Evolutionary conservation across 2,329 filamentous ascomycete genomes (phyloP).

Genomic region (Knoxdaviesia proteae): DNA sequence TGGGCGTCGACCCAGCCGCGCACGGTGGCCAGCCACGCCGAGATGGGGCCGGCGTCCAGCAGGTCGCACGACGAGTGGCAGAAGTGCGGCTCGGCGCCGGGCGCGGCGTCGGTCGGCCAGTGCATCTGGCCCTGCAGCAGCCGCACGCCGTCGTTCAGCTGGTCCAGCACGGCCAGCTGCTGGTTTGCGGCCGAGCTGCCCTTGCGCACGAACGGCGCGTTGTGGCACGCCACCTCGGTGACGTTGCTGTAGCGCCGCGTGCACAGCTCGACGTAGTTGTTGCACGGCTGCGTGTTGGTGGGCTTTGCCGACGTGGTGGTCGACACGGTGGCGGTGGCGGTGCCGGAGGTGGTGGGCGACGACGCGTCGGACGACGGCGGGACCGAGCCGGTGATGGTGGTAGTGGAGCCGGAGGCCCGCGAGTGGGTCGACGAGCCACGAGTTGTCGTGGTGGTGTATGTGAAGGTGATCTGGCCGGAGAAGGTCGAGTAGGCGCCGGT

Average conservation of each 20-base stretch:
- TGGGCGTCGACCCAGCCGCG: constrained; percentile 51
- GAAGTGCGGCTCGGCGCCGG: constrained; percentile 40
- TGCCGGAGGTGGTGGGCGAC: constrained; percentile 16
- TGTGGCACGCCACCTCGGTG: constrained; percentile 59
- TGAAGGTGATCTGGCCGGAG: constrained; percentile 19
- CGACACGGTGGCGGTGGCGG: constrained; percentile 16
- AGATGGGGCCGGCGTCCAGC: constrained; percentile 60
- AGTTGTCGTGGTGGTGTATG: constrained; percentile 2
- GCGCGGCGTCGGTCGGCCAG: constrained; percentile 25
- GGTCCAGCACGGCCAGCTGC: constrained; percentile 40
- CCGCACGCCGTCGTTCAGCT: constrained; percentile 59
- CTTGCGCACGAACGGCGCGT: constrained; percentile 52
- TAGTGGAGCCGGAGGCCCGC: constrained; percentile 12
- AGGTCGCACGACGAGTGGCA: constrained; percentile 74
- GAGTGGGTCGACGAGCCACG: constrained; percentile 11
- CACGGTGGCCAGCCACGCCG: constrained; percentile 49
- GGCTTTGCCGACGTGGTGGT: constrained; percentile 23
- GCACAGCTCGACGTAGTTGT: constrained; percentile 61
- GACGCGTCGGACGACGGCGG: constrained; percentile 12
- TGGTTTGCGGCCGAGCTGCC: constrained; percentile 65
- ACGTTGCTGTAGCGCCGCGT: constrained; percentile 60
- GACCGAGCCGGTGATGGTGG: constrained; percentile 24
- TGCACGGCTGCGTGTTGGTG: constrained; percentile 61
- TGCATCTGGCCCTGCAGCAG: constrained; percentile 44
- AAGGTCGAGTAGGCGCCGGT: constrained; percentile 23